Evolutionary conservation across 2,329 filamentous ascomycete genomes (phyloP).

Genomic region (Fusarium nygamai): DNA sequence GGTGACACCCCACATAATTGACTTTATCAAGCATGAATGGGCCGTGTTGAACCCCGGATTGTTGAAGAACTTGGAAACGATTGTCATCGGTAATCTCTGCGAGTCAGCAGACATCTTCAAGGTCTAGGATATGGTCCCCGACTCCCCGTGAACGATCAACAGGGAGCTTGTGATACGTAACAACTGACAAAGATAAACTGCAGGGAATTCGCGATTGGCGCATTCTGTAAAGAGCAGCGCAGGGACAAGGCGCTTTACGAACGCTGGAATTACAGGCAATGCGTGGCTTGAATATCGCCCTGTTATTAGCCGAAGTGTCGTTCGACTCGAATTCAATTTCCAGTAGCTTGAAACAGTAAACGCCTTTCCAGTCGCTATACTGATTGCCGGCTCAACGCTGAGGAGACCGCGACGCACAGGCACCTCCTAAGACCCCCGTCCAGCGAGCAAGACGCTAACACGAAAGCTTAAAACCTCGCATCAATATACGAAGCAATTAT

Average conservation of each 20-base stretch:
- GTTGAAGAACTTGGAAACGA: background rate
- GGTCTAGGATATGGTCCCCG: background rate
- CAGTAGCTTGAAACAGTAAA: background rate
- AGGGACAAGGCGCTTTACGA: background rate
- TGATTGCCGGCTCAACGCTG: background rate
- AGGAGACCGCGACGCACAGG: background rate
- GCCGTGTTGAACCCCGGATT: background rate
- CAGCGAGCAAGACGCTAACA: background rate
- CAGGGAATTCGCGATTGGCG: background rate
- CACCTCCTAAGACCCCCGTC: background rate
- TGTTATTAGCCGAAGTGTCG: background rate
- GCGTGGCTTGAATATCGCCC: background rate
- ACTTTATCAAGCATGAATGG: background rate
- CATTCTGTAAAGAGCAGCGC: background rate
- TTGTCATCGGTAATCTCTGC: conserved; percentile 2
- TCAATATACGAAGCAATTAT: background rate
- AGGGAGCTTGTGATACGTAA: background rate
- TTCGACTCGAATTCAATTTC: background rate
- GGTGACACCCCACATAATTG: background rate
- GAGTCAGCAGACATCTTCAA: background rate
- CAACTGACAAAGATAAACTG: background rate
- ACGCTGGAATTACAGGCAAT: background rate
- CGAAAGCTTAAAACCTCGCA: background rate
- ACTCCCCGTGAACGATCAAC: background rate
- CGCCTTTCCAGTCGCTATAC: background rate